Evolutionary conservation across 768 basidiomycete species (phyloP).

Genomic region (Macrolepiota fuliginosa): DNA sequence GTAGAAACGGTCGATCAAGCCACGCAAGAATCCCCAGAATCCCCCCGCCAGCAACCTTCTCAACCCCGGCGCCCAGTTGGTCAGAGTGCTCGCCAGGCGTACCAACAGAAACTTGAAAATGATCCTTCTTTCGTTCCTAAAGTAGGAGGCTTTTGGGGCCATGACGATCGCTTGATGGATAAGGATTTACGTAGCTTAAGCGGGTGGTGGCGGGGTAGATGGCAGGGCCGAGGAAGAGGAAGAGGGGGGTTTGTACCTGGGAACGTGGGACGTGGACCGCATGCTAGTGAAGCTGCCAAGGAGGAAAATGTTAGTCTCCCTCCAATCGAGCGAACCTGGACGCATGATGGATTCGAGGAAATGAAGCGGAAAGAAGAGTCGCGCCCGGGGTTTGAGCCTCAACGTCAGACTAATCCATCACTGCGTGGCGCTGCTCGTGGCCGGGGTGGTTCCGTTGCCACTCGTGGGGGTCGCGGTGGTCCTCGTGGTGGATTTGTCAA

Average conservation of each 20-base stretch:
- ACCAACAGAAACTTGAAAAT: slow-evolving; percentile 74
- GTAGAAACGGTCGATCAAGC: not conserved
- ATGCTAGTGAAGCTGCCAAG: slow-evolving; percentile 39
- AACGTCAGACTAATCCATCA: slow-evolving; percentile 17
- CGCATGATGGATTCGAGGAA: slow-evolving; percentile 87
- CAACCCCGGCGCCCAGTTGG: slow-evolving; percentile 38
- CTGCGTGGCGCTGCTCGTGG: slow-evolving; percentile 42
- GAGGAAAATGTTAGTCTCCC: slow-evolving; percentile 31
- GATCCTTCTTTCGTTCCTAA: slow-evolving; percentile 91
- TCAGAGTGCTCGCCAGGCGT: slow-evolving; percentile 78
- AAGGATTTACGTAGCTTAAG: slow-evolving; percentile 80
- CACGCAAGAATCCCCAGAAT: slow-evolving; percentile 5
- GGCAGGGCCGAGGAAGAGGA: slow-evolving; percentile 65
- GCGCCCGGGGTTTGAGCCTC: slow-evolving; percentile 25
- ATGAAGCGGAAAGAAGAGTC: slow-evolving; percentile 75
- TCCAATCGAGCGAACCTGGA: slow-evolving; percentile 72
- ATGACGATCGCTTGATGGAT: slow-evolving; percentile 87
- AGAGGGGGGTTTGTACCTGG: slow-evolving; percentile 35
- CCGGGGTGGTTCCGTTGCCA: slow-evolving; percentile 42
- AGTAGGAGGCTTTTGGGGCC: slow-evolving; percentile 92
- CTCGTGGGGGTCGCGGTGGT: slow-evolving; percentile 47
- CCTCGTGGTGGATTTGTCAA: slow-evolving; percentile 37
- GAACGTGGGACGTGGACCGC: slow-evolving; percentile 52
- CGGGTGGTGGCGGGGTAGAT: slow-evolving; percentile 83
- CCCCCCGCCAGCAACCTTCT: slow-evolving; percentile 6